Evolutionary conservation across 2,329 filamentous ascomycete species (phyloP).

Genomic region (Ascochyta viciae-villosae): DNA sequence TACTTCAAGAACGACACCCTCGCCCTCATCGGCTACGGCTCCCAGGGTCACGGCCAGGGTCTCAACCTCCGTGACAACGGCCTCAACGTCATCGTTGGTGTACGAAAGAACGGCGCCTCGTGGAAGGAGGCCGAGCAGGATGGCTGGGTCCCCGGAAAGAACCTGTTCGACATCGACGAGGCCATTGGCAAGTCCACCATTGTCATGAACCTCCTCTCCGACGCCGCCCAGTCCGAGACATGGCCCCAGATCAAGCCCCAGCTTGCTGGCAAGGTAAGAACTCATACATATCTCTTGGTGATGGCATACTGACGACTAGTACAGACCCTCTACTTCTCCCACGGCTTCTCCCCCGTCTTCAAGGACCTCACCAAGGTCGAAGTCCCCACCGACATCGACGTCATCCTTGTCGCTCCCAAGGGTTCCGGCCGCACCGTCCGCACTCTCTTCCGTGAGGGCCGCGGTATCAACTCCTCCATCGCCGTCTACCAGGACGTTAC

Average conservation of each 20-base stretch:
- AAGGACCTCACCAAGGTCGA: conserved; percentile 99
- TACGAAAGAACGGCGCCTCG: conserved; percentile 96
- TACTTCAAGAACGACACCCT: conserved; percentile 99
- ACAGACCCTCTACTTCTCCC: conserved; percentile 99
- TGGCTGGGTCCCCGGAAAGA: conserved; percentile 98
- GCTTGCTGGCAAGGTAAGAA: conserved; percentile 91
- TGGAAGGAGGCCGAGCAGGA: conserved; percentile 98
- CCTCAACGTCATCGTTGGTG: conserved; percentile 98
- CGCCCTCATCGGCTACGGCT: conserved; percentile 97
- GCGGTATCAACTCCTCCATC: conserved; percentile 99
- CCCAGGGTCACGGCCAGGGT: conserved; percentile 97
- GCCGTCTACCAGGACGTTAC: conserved; percentile 99
- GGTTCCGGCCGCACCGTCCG: conserved; percentile 98
- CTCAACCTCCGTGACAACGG: conserved; percentile 99
- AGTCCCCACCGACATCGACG: conserved; percentile 92
- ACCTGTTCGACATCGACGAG: conserved; percentile 98
- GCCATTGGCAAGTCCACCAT: conserved; percentile 93
- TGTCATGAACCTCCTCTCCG: conserved; percentile 98
- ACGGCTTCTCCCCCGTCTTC: conserved; percentile 99
- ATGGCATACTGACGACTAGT: conserved; percentile 15
- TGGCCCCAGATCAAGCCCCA: conserved; percentile 99
- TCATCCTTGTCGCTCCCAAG: conserved; percentile 99
- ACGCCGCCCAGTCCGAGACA: conserved; percentile 98
- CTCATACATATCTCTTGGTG: not conserved
- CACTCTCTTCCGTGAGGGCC: conserved; percentile 97